Evolutionary conservation across 2,329 filamentous ascomycete genomes (phyloP).

Genomic region (Phoma sp.): DNA sequence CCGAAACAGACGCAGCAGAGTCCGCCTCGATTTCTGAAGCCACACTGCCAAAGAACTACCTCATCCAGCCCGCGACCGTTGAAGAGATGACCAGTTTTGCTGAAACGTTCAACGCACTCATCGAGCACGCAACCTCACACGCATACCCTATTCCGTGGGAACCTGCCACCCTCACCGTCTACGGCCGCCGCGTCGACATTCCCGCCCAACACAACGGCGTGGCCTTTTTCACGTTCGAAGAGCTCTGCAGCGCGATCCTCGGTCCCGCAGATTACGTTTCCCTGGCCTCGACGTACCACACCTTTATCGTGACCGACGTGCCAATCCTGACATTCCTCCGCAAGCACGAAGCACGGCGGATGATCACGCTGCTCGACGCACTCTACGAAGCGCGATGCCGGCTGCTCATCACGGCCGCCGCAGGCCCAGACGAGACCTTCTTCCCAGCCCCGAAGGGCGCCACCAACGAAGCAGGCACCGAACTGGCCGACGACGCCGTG

Average conservation of each 20-base stretch:
- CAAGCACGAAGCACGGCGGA: slow-evolving; percentile 81
- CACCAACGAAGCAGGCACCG: slow-evolving; percentile 6
- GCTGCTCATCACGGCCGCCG: slow-evolving; percentile 70
- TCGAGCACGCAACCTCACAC: slow-evolving; percentile 26
- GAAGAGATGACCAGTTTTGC: slow-evolving; percentile 29
- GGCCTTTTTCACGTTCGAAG: slow-evolving; percentile 70
- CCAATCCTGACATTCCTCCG: slow-evolving; percentile 70
- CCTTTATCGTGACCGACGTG: slow-evolving; percentile 73
- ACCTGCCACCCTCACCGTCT: slow-evolving; percentile 58
- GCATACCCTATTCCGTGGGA: slow-evolving; percentile 54
- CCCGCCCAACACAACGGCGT: slow-evolving; percentile 64
- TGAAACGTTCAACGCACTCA: slow-evolving; percentile 30
- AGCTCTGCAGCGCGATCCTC: slow-evolving; percentile 68
- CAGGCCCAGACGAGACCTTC: slow-evolving; percentile 75
- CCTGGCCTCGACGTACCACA: slow-evolving; percentile 80
- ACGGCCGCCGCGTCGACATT: slow-evolving; percentile 68
- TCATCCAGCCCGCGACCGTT: slow-evolving; percentile 37
- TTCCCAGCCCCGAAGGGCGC: slow-evolving; percentile 61
- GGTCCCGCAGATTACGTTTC: slow-evolving; percentile 85
- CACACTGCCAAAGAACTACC: slow-evolving; percentile 43
- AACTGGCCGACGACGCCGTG: slow-evolving; percentile 57
- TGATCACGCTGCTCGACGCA: slow-evolving; percentile 82
- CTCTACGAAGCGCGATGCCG: slow-evolving; percentile 80
- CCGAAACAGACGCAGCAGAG: slow-evolving; percentile 2
- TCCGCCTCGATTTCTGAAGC: background rate